Conservation (phyloP, 1,284 basidiomycete genomes). For the Phlebopus sp. region DNA sequence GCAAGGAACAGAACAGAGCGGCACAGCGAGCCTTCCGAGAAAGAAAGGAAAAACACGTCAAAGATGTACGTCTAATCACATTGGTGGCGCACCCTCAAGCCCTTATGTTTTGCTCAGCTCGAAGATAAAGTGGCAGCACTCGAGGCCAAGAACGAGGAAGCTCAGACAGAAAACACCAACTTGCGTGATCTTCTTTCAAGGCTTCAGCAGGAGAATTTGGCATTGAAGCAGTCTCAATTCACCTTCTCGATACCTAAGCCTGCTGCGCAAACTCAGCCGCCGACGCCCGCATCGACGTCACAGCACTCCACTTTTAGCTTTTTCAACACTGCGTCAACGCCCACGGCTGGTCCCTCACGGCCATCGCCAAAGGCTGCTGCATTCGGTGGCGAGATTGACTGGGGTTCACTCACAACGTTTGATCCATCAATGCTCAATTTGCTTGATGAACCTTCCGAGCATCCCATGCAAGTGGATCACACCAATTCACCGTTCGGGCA, state of each 20-base stretch:
- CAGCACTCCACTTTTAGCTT: constrained; percentile 31
- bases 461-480: constrained; percentile 59
- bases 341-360: constrained; percentile 22
- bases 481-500: constrained; percentile 41
- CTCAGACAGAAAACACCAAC: constrained; percentile 72
- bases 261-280: constrained; percentile 16
- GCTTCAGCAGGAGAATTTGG: constrained; percentile 76
- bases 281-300: constrained; percentile 20
- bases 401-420: constrained; percentile 61
- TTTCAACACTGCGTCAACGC: constrained; percentile 24
- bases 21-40: constrained; percentile 85
- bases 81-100: constrained; percentile 9
- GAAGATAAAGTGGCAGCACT: constrained; percentile 80
- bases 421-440: constrained; percentile 60
- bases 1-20: constrained; percentile 85
- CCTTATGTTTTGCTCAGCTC: constrained; percentile 44
- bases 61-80: constrained; percentile 59
- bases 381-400: constrained; percentile 51
- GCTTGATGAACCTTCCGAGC: constrained; percentile 52
- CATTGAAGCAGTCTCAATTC: constrained; percentile 70
- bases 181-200: constrained; percentile 72
- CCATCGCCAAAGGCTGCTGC: constrained; percentile 17
- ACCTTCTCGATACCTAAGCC: constrained; percentile 68
- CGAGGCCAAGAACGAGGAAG: constrained; percentile 69
- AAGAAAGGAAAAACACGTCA: constrained; percentile 86